Conservation (phyloP, 2,329 filamentous ascomycete genomes). For the Didymella segeticola region DNA sequence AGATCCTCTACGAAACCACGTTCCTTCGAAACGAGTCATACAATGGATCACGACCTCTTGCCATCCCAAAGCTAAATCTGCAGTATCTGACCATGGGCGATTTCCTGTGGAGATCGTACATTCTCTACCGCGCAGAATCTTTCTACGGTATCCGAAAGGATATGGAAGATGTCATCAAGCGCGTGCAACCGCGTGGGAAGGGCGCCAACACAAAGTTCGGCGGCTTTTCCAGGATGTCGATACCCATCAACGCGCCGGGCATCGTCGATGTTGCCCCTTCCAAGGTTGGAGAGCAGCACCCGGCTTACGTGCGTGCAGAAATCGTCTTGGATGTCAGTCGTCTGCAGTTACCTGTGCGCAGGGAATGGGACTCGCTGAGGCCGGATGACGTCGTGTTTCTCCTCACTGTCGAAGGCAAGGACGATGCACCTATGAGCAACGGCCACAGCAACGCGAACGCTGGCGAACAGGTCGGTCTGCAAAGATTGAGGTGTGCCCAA, state of each 20-base stretch:
- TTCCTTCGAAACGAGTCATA: constrained; percentile 85
- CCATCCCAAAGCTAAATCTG: constrained; percentile 91
- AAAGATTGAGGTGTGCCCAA: constrained; percentile 79
- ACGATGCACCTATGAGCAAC: constrained; percentile 61
- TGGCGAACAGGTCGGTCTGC: constrained; percentile 71
- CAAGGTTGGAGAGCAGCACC: constrained; percentile 80
- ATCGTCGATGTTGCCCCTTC: constrained; percentile 86
- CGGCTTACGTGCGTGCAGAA: constrained; percentile 86
- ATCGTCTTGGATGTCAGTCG: constrained; percentile 82
- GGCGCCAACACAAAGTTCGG: constrained; percentile 75
- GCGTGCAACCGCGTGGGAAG: constrained; percentile 73
- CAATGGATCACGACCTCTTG: constrained; percentile 83
- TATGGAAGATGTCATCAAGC: constrained; percentile 80
- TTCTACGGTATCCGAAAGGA: constrained; percentile 95
- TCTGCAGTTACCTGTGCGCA: constrained; percentile 75
- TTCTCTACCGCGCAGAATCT: constrained; percentile 86
- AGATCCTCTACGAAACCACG: constrained; percentile 77
- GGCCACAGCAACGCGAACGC: constrained; percentile 55
- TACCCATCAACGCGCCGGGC: constrained; percentile 83
- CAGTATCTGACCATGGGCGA: constrained; percentile 95
- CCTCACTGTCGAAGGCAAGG: constrained; percentile 72
- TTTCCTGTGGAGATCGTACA: constrained; percentile 93
- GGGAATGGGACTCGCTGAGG: constrained; percentile 88
- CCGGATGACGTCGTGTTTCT: constrained; percentile 91
- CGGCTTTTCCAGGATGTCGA: constrained; percentile 89